Conservation (phyloP, 495 filamentous ascomycete species). For the Podospora pseudopauciseta region DNA sequence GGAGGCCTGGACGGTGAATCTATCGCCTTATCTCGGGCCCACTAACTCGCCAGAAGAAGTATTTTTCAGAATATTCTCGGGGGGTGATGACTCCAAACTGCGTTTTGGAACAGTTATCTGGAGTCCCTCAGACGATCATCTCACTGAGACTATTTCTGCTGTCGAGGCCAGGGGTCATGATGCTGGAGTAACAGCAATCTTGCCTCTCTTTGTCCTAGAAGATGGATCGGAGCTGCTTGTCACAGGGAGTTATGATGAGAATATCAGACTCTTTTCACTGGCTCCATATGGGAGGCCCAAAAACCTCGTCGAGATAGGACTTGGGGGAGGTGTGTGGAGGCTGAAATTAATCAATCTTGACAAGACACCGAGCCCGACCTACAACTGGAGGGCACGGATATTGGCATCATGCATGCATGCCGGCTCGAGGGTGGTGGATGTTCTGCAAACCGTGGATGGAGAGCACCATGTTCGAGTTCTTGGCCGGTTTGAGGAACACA, state of each 20-base stretch:
- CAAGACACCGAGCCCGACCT: slow-evolving; percentile 6
- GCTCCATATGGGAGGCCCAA: slow-evolving; percentile 42
- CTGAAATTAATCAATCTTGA: slow-evolving; percentile 56
- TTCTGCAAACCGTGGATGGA: slow-evolving; percentile 26
- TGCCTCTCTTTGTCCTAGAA: slow-evolving; percentile 53
- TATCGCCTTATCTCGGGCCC: slow-evolving; percentile 31
- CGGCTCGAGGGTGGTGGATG: slow-evolving; percentile 64
- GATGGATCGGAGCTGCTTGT: slow-evolving; percentile 55
- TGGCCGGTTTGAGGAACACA: slow-evolving; percentile 75
- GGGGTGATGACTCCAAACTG: slow-evolving; percentile 64
- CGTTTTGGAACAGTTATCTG: slow-evolving; percentile 31
- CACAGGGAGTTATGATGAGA: slow-evolving; percentile 92
- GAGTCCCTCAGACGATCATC: slow-evolving; percentile 29
- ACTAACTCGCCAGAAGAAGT: background rate
- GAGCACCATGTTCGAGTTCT: slow-evolving; percentile 64
- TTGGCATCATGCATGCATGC: slow-evolving; percentile 94
- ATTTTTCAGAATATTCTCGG: slow-evolving; percentile 51
- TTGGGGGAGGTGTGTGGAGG: slow-evolving; percentile 91
- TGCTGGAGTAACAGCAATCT: slow-evolving; percentile 84
- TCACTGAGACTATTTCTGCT: slow-evolving; percentile 36
- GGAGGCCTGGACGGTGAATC: slow-evolving; percentile 67
- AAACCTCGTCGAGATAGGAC: slow-evolving; percentile 57
- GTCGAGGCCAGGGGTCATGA: slow-evolving; percentile 55
- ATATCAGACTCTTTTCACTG: slow-evolving; percentile 60
- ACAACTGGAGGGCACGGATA: slow-evolving; percentile 48